Conservation (phyloP, 2,329 filamentous ascomycete species). For the Ceratocystis colombiana region DNA sequence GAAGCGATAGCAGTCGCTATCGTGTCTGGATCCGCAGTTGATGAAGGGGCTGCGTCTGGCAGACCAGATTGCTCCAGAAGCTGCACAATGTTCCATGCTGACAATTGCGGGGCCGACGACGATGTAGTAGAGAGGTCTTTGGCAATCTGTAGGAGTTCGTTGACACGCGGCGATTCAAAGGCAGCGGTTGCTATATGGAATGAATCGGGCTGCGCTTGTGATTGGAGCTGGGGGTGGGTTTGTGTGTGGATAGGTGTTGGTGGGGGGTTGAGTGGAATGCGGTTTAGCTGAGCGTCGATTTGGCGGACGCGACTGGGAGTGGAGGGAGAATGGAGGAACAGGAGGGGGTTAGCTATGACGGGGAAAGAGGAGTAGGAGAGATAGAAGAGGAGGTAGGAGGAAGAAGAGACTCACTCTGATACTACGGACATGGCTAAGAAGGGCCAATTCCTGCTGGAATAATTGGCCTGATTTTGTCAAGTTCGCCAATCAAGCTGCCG, state of each 20-base stretch:
- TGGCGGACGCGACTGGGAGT: constrained; percentile 48
- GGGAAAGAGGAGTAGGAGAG: neutral
- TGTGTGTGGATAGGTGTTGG: neutral
- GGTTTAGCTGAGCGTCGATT: constrained; percentile 56
- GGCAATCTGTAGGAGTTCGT: constrained; percentile 57
- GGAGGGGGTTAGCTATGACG: constrained; percentile 12
- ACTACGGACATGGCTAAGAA: constrained; percentile 38
- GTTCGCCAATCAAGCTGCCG: no score
- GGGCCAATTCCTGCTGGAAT: no score
- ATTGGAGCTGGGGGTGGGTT: constrained; percentile 28
- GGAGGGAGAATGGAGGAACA: constrained; percentile 15
- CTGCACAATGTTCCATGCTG: constrained; percentile 47
- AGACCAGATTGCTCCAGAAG: constrained; percentile 54
- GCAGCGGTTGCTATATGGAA: constrained; percentile 33
- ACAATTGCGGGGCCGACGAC: constrained; percentile 52
- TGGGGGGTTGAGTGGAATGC: constrained; percentile 39
- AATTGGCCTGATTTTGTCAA: no score
- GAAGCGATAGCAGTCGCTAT: constrained; percentile 26
- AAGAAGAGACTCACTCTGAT: constrained; percentile 37
- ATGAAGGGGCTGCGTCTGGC: constrained; percentile 31
- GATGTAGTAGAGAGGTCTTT: constrained; percentile 61
- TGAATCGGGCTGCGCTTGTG: neutral
- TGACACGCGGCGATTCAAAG: constrained; percentile 44
- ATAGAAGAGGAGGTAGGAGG: neutral
- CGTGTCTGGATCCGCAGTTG: neutral